Conservation (phyloP, 2,329 filamentous ascomycete species). For the Beauveria rudraprayagi region DNA sequence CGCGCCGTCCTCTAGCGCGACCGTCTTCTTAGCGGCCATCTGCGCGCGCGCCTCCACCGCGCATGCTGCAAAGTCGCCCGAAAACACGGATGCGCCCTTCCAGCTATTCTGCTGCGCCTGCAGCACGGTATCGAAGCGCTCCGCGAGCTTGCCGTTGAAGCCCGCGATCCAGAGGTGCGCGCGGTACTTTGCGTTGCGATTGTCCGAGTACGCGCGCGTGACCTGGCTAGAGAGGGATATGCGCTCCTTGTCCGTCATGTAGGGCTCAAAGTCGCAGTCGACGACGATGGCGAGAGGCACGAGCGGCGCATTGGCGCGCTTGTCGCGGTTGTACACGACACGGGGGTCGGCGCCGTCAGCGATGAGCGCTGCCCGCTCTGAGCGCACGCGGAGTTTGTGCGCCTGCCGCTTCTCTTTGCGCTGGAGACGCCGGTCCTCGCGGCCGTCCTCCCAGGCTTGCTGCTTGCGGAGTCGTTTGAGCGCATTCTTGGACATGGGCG, state of each 20-base stretch:
- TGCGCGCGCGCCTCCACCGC: slow-evolving; percentile 55
- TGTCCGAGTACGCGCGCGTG: slow-evolving; percentile 84
- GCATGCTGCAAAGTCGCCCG: slow-evolving; percentile 65
- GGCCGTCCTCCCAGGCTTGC: slow-evolving; percentile 68
- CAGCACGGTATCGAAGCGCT: slow-evolving; percentile 72
- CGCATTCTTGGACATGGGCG: slow-evolving; percentile 70
- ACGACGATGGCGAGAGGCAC: slow-evolving; percentile 75
- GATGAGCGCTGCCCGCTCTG: slow-evolving; percentile 41
- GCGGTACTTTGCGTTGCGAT: slow-evolving; percentile 58
- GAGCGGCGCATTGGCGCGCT: slow-evolving; percentile 38
- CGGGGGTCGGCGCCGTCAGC: slow-evolving; percentile 37
- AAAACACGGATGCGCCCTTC: slow-evolving; percentile 68
- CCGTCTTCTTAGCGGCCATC: slow-evolving; percentile 46
- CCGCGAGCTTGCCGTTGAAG: slow-evolving; percentile 66
- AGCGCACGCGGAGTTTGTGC: slow-evolving; percentile 39
- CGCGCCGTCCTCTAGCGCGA: slow-evolving; percentile 15
- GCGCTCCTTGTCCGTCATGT: slow-evolving; percentile 82
- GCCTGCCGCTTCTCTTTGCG: slow-evolving; percentile 48
- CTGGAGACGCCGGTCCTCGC: slow-evolving; percentile 46
- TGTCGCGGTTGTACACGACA: slow-evolving; percentile 25
- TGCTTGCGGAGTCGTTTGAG: slow-evolving; percentile 68
- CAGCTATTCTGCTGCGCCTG: slow-evolving; percentile 65
- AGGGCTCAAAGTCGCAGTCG: slow-evolving; percentile 85
- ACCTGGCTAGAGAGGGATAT: slow-evolving; percentile 78
- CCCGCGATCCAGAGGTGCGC: slow-evolving; percentile 69